phyloP scores from a whole-genome alignment of 1,284 basidiomycete genomes.

The Xanthoconium separans region DNA sequence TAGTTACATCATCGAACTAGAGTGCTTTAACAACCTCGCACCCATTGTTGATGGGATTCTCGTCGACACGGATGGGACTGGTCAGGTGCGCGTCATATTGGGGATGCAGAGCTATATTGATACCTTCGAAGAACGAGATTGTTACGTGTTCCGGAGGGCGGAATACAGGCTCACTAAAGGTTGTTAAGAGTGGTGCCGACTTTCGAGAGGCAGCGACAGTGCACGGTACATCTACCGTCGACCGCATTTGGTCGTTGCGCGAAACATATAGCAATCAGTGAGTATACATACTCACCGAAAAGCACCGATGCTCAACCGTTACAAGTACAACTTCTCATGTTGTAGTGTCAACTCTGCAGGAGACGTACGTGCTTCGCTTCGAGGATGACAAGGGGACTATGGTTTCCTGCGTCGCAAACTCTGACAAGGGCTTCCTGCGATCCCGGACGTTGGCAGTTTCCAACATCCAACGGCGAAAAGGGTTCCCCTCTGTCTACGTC shows the following conservation, averaged over 20 bases:
- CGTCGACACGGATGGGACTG: slow-evolving; percentile 73
- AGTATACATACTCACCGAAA: slow-evolving; percentile 24
- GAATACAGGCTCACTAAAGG: slow-evolving; percentile 77
- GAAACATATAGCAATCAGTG: slow-evolving; percentile 50
- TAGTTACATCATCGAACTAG: slow-evolving; percentile 56
- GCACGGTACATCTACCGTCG: slow-evolving; percentile 59
- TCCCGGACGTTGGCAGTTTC: slow-evolving; percentile 65
- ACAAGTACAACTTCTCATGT: slow-evolving; percentile 53
- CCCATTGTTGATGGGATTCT: slow-evolving; percentile 86
- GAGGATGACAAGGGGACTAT: slow-evolving; percentile 34
- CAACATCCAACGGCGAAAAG: slow-evolving; percentile 47
- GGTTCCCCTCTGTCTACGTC: slow-evolving; percentile 39
- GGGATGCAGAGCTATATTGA: slow-evolving; percentile 5
- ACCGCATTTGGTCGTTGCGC: slow-evolving; percentile 67
- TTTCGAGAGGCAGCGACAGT: slow-evolving; percentile 67
- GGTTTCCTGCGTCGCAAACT: slow-evolving; percentile 37
- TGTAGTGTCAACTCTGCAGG: slow-evolving; percentile 54
- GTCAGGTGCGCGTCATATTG: slow-evolving; percentile 53
- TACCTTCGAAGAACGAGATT: slow-evolving; percentile 60
- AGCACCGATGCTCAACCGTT: neutral
- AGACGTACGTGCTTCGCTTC: slow-evolving; percentile 54
- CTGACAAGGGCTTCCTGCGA: slow-evolving; percentile 44
- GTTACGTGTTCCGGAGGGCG: slow-evolving; percentile 88
- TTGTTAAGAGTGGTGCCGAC: slow-evolving; percentile 86
- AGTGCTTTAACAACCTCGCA: slow-evolving; percentile 78